Evolutionary conservation across 768 basidiomycete genomes (phyloP).

Genomic region (Leccinum variicolor): DNA sequence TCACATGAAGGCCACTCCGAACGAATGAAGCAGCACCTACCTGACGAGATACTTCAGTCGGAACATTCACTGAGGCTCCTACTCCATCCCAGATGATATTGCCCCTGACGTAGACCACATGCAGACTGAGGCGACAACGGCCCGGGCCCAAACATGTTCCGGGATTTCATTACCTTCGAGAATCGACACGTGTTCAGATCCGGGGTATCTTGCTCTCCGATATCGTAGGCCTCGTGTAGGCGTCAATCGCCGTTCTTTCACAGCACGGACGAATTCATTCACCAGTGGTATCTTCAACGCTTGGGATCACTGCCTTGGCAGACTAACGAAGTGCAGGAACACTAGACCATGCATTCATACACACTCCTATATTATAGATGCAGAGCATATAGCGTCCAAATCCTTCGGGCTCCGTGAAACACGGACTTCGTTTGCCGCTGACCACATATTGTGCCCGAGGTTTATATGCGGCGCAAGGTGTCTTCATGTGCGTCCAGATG

Average conservation of each 20-base stretch:
- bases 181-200: slow-evolving; percentile 33
- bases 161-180: not conserved
- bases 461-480: not conserved
- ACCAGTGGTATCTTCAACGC: slow-evolving; percentile 37
- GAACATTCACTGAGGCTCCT: too few species aligned
- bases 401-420: slow-evolving; percentile 12
- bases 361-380: slow-evolving; percentile 1
- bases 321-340: slow-evolving; percentile 25
- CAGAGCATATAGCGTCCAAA: slow-evolving; percentile 1
- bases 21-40: too few species aligned
- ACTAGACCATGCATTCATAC: not conserved
- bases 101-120: too few species aligned
- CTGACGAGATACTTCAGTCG: too few species aligned
- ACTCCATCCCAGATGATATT: too few species aligned
- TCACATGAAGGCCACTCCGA: too few species aligned
- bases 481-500: slow-evolving; percentile 20
- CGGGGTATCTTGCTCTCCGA: slow-evolving; percentile 41
- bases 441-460: not conserved
- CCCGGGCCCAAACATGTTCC: too few species aligned
- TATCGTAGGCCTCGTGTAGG: slow-evolving; percentile 37
- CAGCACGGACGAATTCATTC: slow-evolving; percentile 37
- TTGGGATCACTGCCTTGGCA: slow-evolving; percentile 31
- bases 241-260: slow-evolving; percentile 39
- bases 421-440: not conserved
- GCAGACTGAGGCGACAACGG: too few species aligned